Conservation (phyloP, 352 stramenopile genomes). For the Phytophthora chlamydospora region DNA sequence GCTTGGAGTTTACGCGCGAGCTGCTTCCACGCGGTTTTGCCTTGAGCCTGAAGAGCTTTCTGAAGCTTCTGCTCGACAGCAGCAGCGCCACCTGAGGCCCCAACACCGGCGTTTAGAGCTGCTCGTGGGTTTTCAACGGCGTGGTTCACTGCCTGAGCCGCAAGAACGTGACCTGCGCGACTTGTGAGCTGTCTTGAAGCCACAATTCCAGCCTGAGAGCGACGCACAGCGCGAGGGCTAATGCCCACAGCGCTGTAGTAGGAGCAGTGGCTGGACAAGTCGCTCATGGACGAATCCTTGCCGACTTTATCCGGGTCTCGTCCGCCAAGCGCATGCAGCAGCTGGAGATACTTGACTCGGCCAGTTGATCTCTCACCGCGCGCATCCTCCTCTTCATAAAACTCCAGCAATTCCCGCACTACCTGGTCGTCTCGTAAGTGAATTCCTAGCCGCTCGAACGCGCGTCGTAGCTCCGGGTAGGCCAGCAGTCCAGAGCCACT, state of each 20-base stretch:
- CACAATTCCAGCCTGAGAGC: constrained; percentile 23
- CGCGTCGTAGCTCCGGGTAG: constrained; percentile 66
- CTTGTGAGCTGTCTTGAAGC: constrained; percentile 33
- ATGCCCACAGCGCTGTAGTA: constrained; percentile 81
- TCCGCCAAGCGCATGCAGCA: constrained; percentile 66
- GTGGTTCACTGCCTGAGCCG: constrained; percentile 44
- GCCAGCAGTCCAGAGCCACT: constrained; percentile 56
- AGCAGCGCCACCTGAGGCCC: constrained; percentile 33
- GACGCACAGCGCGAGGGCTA: constrained; percentile 53
- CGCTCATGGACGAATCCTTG: constrained; percentile 64
- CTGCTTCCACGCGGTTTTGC: constrained; percentile 65
- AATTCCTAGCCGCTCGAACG: constrained; percentile 64
- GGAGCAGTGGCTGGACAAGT: constrained; percentile 77
- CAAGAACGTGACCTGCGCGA: constrained; percentile 43
- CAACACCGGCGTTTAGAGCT: constrained; percentile 41
- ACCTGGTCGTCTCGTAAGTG: constrained; percentile 42
- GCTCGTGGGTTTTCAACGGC: constrained; percentile 31
- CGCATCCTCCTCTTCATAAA: constrained; percentile 69
- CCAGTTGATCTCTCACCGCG: constrained; percentile 44
- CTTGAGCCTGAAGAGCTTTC: constrained; percentile 49
- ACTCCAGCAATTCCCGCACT: constrained; percentile 43
- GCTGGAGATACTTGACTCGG: constrained; percentile 65
- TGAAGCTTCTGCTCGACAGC: constrained; percentile 74
- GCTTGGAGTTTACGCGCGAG: constrained; percentile 64
- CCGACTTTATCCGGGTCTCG: constrained; percentile 60